Conservation (phyloP, 495 filamentous ascomycete genomes). For the Trichocladium antarcticum region DNA sequence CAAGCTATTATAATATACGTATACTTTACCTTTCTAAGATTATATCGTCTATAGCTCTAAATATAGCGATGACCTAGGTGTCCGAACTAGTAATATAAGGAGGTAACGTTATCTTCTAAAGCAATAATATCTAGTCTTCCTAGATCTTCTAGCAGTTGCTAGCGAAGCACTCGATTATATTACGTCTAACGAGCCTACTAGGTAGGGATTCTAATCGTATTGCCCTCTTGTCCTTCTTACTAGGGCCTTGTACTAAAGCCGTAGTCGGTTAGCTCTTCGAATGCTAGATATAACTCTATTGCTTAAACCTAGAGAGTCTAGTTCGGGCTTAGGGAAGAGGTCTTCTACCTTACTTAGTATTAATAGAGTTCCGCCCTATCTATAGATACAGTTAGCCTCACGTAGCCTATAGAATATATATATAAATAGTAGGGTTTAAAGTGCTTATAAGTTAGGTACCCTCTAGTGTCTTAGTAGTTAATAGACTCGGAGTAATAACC, state of each 20-base stretch:
- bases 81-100: conserved; percentile 8
- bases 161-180: conserved; percentile 6
- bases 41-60: conserved; percentile 9
- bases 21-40: conserved; percentile 8
- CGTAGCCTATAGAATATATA: conserved; percentile 4
- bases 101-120: conserved; percentile 10
- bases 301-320: conserved; percentile 1
- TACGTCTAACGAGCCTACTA: conserved; percentile 5
- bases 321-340: conserved; percentile 4
- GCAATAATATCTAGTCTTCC: conserved; percentile 9
- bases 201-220: conserved; percentile 3
- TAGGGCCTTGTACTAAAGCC: conserved; percentile 3
- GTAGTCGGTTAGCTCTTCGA: conserved; percentile 1
- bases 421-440: background rate
- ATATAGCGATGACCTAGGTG: conserved; percentile 3
- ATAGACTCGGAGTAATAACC: too few relatives aligned
- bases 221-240: conserved; percentile 4
- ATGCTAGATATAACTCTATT: conserved; percentile 2
- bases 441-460: conserved; percentile 1
- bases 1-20: conserved; percentile 5
- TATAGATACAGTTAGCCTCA: background rate
- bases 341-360: conserved; percentile 5
- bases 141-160: conserved; percentile 7
- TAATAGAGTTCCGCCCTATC: conserved; percentile 3
- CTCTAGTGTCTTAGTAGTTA: too few relatives aligned